These are phyloP conservation scores for Spongospora subterranea DNA, from an alignment of 208 protist genomes.

Conservation along the genomic window DNA sequence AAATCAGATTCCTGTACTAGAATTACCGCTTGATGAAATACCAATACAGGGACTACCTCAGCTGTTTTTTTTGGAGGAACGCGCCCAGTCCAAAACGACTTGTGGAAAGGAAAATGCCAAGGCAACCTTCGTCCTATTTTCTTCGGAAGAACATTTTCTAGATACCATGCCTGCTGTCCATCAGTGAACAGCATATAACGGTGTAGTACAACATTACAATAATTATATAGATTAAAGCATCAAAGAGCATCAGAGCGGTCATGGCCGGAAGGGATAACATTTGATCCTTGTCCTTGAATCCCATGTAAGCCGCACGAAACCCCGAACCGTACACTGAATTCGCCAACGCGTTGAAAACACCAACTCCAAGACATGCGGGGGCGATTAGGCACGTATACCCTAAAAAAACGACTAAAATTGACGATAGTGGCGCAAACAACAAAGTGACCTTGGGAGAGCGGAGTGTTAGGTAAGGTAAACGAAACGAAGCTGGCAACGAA, in stretches of 20 bases:
- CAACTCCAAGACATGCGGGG: conserved; percentile 45
- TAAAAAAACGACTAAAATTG: background rate
- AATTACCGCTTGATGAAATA: too few species aligned
- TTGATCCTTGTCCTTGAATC: background rate
- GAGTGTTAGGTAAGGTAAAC: background rate
- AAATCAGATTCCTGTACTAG: too few species aligned
- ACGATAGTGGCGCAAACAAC: background rate
- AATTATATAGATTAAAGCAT: conserved; percentile 52
- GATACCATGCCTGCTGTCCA: conserved; percentile 43
- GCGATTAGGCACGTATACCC: background rate
- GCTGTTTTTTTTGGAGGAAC: too few species aligned
- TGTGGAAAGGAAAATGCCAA: conserved; percentile 59
- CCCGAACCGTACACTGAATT: background rate
- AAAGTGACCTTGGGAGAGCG: background rate
- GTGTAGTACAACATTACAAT: background rate
- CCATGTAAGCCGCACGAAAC: background rate
- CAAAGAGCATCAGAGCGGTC: conserved; percentile 43
- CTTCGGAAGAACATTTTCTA: conserved; percentile 57
- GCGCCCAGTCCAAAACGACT: background rate
- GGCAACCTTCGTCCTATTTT: background rate
- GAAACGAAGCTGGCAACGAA: background rate
- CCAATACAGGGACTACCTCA: too few species aligned
- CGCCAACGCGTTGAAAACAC: conserved; percentile 54
- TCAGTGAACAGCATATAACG: background rate
- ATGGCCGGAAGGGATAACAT: background rate